Evolutionary conservation across 2,329 filamentous ascomycete species (phyloP), one percentile per base, ranked within the genome.

Genomic region (Pseudogymnoascus pannorum): DNA sequence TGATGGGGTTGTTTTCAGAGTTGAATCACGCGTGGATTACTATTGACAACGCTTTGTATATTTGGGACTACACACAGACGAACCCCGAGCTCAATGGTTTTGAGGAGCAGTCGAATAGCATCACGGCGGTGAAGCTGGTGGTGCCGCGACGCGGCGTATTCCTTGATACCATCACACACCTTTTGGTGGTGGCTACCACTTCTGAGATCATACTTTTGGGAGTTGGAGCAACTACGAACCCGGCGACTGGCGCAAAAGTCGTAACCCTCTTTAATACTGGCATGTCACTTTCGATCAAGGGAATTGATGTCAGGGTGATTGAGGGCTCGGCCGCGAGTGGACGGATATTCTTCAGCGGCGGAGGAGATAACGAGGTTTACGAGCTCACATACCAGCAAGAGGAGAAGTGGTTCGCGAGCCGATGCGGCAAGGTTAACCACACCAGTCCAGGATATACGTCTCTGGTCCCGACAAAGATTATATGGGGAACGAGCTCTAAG

Each of bases 31-130:
- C 93, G 29, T 99, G 92, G 89, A 89, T 96, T 61, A 86, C 90
- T 22, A 94, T 99, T 72, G 94, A 99, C 77, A 97, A 96, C 76
- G 90, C 91, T 64, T 80, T 99, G 48, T 99, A 97, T 72, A 81
- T 99, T 14, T 99, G 95, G 95, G 93, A 99, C 75, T 99, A 97
- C 74, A 96, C 92, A 5, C 84, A 91, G 72, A 86, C 90, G n/a
- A 91, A 93, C 67, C 91, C 93, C 4, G 90, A 96, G 72, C 80
- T 97, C 42, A 88, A 96, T 66, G 93, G 93, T 16, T 97, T 90
- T 70, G 93, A 97, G 72, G 92, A 96, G 68, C 89, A 93, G 73
- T 81, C 86, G 5, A 87, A 95, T 72, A 91, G 86, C 66, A 97
- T 99, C 69, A 92, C 91, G 42, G 86, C 90, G n/a, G 89, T 99